These are phyloP conservation scores for Chaetoceros muelleri DNA, from an alignment of 108 stramenopile genomes.

Conservation along the genomic window DNA sequence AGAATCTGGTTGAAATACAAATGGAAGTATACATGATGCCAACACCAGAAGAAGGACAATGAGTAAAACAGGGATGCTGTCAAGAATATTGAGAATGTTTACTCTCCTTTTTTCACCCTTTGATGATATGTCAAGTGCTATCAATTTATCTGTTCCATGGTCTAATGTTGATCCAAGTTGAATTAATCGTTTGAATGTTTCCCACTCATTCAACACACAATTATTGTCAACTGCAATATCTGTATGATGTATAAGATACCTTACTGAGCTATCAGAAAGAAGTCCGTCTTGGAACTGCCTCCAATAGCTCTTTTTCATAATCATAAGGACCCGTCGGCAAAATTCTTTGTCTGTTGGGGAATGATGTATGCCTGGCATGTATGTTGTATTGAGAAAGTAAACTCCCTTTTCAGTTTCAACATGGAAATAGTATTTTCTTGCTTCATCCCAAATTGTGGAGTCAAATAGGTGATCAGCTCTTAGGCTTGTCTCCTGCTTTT, in stretches of 20 bases:
- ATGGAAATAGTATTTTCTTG: slow-evolving; percentile 8
- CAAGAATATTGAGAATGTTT: slow-evolving; percentile 4
- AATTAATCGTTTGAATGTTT: neutral
- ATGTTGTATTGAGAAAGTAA: too few species aligned
- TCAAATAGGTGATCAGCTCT: slow-evolving; percentile 10
- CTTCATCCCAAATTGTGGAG: slow-evolving; percentile 13
- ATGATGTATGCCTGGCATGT: too few species aligned
- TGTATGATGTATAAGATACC: slow-evolving; percentile 7
- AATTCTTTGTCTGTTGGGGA: slow-evolving; percentile 5
- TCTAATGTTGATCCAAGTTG: slow-evolving; percentile 4
- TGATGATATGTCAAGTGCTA: neutral
- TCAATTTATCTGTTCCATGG: neutral
- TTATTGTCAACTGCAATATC: slow-evolving; percentile 16
- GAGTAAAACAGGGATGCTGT: slow-evolving; percentile 3
- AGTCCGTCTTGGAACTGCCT: slow-evolving; percentile 12
- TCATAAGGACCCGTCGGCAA: slow-evolving; percentile 14
- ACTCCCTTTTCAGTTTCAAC: neutral
- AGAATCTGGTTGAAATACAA: neutral
- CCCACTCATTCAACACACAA: slow-evolving; percentile 14
- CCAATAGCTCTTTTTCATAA: slow-evolving; percentile 21
- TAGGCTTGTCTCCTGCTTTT: slow-evolving; percentile 14
- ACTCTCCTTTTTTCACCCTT: neutral
- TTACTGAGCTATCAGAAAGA: slow-evolving; percentile 6
- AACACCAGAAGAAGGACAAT: slow-evolving; percentile 11
- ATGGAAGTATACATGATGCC: neutral